Evolutionary conservation across 371 early-diverging fungal genomes (phyloP), one percentile per base, ranked within the genome.

Genomic region (Apophysomyces trapeziformis): DNA sequence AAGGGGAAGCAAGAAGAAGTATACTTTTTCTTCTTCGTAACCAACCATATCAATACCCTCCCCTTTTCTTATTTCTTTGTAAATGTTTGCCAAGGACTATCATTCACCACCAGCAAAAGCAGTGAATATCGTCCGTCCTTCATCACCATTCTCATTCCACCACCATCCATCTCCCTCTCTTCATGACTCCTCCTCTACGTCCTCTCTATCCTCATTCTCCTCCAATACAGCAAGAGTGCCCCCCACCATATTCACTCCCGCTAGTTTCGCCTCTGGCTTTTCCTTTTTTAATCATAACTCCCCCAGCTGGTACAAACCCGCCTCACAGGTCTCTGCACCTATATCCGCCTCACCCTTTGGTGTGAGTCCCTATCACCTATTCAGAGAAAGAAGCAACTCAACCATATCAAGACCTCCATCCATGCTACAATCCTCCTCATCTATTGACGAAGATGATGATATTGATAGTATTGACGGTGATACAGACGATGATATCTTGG

Each of bases 401-500:
- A 50, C n/a, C 21, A 7, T 50, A 50, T 50, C 54, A 50, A 50
- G 21, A 50, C 54, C 54, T 7, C 54, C 54, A n/a, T 50, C 54
- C 11, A 21, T 50, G 7, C 21, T 50, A 18, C 54, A 50, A 9
- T 50, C 54, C 21, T 50, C 54, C 5, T 50, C 54, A 6, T 50
- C 61, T 32, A n/a, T 41, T 32, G 45, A 61, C 35, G 44, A 66
- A 9, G 67, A 67, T 12, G 41, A 65, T 26, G 63, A 60, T 38
- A 44, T 63, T 26, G 68, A 70, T 57, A 70, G 68, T 43, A 66
- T 68, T 61, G 68, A 74, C 57, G 68, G 67, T 9, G 16, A 64
- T 21, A 70, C 58, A 59, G 72, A 71, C 59, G 61, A 66, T 21
- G 64, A 64, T n/a, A 43, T 56, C 12, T 50, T 18, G 13, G 56